phyloP scores from a whole-genome alignment of 257 asterid genomes.

The Solanum boliviense region DNA sequence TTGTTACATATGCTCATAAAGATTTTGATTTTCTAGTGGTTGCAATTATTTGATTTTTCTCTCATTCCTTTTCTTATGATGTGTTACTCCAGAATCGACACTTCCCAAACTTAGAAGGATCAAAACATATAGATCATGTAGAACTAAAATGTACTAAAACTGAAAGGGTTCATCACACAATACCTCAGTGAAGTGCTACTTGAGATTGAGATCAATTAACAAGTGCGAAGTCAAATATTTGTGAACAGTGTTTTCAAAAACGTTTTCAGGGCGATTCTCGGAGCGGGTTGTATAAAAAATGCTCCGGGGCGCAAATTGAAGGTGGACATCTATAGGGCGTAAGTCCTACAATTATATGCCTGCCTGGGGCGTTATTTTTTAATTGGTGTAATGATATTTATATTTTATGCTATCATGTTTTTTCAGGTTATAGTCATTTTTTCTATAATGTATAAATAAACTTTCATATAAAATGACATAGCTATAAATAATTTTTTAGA shows the following conservation, averaged over 20 bases:
- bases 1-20: neutral
- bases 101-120: neutral
- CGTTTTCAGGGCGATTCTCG: too few relatives aligned
- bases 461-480: neutral
- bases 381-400: too few relatives aligned
- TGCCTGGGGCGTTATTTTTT: too few relatives aligned
- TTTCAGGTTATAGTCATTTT: neutral
- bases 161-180: neutral
- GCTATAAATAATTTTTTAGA: too few relatives aligned
- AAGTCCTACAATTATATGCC: too few relatives aligned
- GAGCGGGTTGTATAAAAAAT: too few relatives aligned
- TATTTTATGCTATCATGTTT: too few relatives aligned
- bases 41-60: neutral
- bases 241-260: neutral
- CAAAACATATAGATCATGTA: neutral
- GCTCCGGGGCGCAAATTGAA: neutral
- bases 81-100: neutral
- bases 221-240: neutral
- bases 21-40: neutral
- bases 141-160: neutral
- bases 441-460: neutral
- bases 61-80: neutral
- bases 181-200: neutral
- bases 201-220: too few relatives aligned
- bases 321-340: neutral